Base-by-base conservation (phyloP, 768 basidiomycete species). In the Rhodosporidiobolus odoratus region DNA sequence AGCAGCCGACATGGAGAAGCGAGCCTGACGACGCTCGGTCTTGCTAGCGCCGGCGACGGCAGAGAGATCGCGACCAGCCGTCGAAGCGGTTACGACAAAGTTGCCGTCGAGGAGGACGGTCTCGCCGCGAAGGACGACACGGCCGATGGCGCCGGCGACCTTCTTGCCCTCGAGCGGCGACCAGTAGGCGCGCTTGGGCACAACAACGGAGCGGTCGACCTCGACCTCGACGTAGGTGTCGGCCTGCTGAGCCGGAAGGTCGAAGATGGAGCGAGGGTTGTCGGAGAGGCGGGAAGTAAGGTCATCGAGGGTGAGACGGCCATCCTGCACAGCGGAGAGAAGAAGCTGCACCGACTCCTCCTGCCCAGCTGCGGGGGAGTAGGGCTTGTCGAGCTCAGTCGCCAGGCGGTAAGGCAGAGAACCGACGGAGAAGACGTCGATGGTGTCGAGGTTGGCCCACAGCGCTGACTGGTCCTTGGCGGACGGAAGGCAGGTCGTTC, bases 191-290 rank as follows among this genome's bases (percentile, higher is more conserved):
- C 74, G 72, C 62, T 81, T 80, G 21, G 78, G 79, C 78, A 90
- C 91, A 52, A 82, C 81, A 27, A 84, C 83, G 66, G 83, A 84
- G 61, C 96, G 86, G 66, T 91, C 90, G 35, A 96, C 82, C 72
- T 94, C 91, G 54, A 99, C 91, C 78, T 99, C 96, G 45, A 96
- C 90, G 72, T 88, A 89, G 1, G 93, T 92, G 69, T 91, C 85
- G 34, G 63, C 43, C 77, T 92, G 91, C 19, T 30, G n/a, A 15
- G 62, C 92, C 0, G 91, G 88, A 19, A 98, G 84, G 41, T 88
- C 88, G 78, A 98, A 96, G 78, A 99, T 97, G 48, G 86, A 84
- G 27, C 89, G 85, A 2, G 96, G 95, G 79, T 96, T 97, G 76
- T 97, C 93, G 78, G 92, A 87, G 25, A 97, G 79, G 57, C 92